Evolutionary conservation across 2,329 filamentous ascomycete species (phyloP), one percentile per base, ranked within the genome.

Genomic region (Huntiella abstrusa): DNA sequence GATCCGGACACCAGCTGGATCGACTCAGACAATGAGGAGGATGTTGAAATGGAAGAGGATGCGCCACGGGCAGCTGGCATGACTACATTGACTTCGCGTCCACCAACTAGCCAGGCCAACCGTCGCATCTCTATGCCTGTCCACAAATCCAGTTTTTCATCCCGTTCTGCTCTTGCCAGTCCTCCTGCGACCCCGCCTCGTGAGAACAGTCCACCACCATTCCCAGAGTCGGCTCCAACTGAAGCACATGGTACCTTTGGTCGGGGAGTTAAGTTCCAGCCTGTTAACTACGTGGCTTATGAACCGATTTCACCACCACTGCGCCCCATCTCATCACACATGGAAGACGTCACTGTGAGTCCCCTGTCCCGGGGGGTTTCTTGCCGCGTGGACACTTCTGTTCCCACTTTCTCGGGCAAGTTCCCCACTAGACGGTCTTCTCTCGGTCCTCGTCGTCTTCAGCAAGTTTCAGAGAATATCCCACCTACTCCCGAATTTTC

Each of bases 1-100:
- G 40, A 51, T 36, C 52, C 52, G 19, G 55, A 56, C 15, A 53
- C 57, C 39, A 64, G 60, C 43, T 64, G 62, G 62, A 59, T 64
- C 5, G 61, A 62, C 13, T 51, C 53, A 11, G 60, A 63, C 33
- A 61, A 60, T 2, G 61, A 63, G 37, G 52, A 54, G 2, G 59
- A 60, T 6, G 22, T 28, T 10, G 22, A 28, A 28, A 28, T 28
- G 22, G 54, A 55, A 6, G 45, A 52, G 34, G 51, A 19, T 33
- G 33, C 15, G 11, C 15, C 33, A n/a, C 46, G 16, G 36, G 38
- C 35, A 32, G 35, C 40, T 38, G 34, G 33, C 28, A 37, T 17
- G 33, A 33, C 41, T 32, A 13, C 10, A 22, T 15, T 39, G 34
- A 10, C 40, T 37, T 45, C 43, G 10, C 43, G 35, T 15, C 43